phyloP scores from a whole-genome alignment of 805 yeast genomes.

The Ogataea nakhonphanomensis region DNA sequence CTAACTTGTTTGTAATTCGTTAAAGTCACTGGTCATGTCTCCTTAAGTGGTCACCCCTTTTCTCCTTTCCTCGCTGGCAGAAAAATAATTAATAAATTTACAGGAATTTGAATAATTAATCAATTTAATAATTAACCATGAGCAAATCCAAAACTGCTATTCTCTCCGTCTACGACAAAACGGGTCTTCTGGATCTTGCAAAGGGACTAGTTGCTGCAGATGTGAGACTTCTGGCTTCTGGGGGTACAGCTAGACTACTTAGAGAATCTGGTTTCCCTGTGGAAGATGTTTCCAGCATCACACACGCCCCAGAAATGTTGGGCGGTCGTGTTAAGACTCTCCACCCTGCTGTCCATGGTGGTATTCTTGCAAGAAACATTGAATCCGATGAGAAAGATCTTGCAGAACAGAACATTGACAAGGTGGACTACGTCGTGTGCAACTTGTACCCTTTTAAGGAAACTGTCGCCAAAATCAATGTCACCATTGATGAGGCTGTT shows the following conservation, averaged over 20 bases:
- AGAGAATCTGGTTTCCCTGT: slow-evolving; percentile 98
- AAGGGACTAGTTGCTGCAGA: slow-evolving; percentile 87
- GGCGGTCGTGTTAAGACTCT: slow-evolving; percentile 98
- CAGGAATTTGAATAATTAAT: slow-evolving; percentile 8
- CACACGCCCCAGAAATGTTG: slow-evolving; percentile 98
- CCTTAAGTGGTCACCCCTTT: neutral
- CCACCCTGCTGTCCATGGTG: slow-evolving; percentile 99
- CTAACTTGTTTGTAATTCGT: neutral
- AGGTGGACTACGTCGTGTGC: slow-evolving; percentile 96
- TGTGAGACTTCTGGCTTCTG: slow-evolving; percentile 92
- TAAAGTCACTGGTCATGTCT: no score
- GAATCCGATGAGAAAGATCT: slow-evolving; percentile 89
- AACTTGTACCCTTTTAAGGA: slow-evolving; percentile 98
- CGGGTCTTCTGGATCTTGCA: slow-evolving; percentile 93
- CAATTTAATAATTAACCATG: slow-evolving; percentile 6
- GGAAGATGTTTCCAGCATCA: slow-evolving; percentile 89
- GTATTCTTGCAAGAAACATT: slow-evolving; percentile 90
- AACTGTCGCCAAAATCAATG: slow-evolving; percentile 92
- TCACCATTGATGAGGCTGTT: slow-evolving; percentile 94
- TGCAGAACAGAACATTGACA: slow-evolving; percentile 84
- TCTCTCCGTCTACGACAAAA: slow-evolving; percentile 94
- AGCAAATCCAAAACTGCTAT: slow-evolving; percentile 78
- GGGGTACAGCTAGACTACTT: slow-evolving; percentile 92
- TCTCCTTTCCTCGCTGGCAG: neutral
- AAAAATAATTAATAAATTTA: neutral